Percentiles rank a stretch among this genome's conserved stretches.
These are phyloP conservation scores for Neurospora sp. DNA, from an alignment of 495 filamentous ascomycete species.

Conservation along the genomic window DNA sequence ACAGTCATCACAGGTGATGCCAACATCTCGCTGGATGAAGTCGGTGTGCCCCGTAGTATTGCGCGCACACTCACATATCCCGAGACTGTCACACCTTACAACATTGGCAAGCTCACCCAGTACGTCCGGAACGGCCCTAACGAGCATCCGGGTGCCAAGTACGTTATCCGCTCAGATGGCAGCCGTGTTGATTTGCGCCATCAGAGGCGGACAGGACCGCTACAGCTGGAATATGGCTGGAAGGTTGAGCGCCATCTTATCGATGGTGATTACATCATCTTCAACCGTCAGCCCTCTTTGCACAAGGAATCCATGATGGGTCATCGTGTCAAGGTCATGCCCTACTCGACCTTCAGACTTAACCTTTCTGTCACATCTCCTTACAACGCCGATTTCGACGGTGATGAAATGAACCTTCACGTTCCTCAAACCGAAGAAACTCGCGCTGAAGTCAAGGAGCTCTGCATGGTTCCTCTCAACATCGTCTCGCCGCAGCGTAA, in stretches of 20 bases:
- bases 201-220: slow-evolving; percentile 71
- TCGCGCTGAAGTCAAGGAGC: slow-evolving; percentile 77
- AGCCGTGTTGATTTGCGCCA: slow-evolving; percentile 90
- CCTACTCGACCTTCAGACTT: slow-evolving; percentile 93
- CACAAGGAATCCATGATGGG: slow-evolving; percentile 99
- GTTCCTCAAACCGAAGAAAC: slow-evolving; percentile 98
- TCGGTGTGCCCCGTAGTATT: slow-evolving; percentile 85
- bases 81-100: slow-evolving; percentile 95
- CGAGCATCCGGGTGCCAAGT: slow-evolving; percentile 88
- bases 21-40: slow-evolving; percentile 89
- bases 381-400: slow-evolving; percentile 99
- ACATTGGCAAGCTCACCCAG: slow-evolving; percentile 82
- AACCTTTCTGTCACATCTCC: slow-evolving; percentile 96
- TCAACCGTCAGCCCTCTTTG: slow-evolving; percentile 96
- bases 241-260: slow-evolving; percentile 95
- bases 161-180: slow-evolving; percentile 84
- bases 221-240: slow-evolving; percentile 89
- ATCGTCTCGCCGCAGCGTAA: slow-evolving; percentile 98
- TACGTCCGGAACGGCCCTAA: slow-evolving; percentile 89
- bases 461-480: slow-evolving; percentile 93
- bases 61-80: slow-evolving; percentile 88
- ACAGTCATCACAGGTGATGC: slow-evolving; percentile 99
- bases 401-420: slow-evolving; percentile 98
- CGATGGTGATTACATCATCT: slow-evolving; percentile 95
- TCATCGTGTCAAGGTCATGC: slow-evolving; percentile 94